Conservation (phyloP, 257 asterid species). For the Linaria vulgaris region DNA sequence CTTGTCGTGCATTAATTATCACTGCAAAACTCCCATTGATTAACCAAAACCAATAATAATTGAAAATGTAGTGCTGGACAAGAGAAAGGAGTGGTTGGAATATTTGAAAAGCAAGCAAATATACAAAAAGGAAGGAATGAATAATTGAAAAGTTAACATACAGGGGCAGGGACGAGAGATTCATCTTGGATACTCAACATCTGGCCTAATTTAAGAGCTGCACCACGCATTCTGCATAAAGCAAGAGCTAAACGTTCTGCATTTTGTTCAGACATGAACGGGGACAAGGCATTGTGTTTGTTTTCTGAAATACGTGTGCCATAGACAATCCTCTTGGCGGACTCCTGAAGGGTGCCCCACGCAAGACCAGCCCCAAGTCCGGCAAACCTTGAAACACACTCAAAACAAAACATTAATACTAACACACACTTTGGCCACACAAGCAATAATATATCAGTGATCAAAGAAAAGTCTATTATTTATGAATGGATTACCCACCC, state of each 20-base stretch:
- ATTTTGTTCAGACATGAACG: conserved; percentile 76
- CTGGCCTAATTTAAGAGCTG: conserved; percentile 95
- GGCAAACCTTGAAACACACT: conserved; percentile 65
- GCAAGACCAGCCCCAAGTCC: conserved; percentile 99
- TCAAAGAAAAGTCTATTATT: no score
- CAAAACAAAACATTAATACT: conserved; percentile 24
- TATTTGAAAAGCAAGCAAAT: conserved; percentile 10
- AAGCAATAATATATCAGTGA: no score
- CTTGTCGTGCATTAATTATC: background rate
- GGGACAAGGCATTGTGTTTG: conserved; percentile 53
- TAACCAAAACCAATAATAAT: background rate
- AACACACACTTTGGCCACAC: no score
- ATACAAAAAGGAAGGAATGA: background rate
- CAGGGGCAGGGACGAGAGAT: conserved; percentile 93
- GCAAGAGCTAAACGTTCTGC: conserved; percentile 99
- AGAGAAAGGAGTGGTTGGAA: conserved; percentile 16
- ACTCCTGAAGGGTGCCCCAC: conserved; percentile 96
- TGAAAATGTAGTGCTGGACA: conserved; percentile 1
- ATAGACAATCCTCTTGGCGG: conserved; percentile 78
- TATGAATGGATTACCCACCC: conserved; percentile 60
- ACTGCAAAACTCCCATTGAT: background rate
- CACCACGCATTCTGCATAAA: conserved; percentile 99
- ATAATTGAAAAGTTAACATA: conserved; percentile 31
- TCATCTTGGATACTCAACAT: conserved; percentile 98
- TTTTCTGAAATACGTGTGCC: conserved; percentile 56